Evolutionary conservation across 2,329 filamentous ascomycete genomes (phyloP).

Genomic region (Clonostachys sp.): DNA sequence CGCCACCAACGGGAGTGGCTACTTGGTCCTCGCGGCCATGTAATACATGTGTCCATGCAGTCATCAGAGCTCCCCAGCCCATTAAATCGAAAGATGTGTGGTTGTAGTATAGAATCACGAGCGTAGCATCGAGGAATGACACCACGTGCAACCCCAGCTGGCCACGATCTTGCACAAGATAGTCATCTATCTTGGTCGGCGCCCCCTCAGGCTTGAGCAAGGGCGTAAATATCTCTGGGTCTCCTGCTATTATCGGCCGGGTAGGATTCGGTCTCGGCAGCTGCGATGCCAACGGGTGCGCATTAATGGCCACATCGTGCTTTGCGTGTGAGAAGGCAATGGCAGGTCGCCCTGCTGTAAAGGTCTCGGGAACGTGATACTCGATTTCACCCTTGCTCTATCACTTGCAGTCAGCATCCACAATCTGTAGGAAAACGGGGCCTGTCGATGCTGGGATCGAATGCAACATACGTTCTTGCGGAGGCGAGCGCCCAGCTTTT

Average conservation of each 20-base stretch:
- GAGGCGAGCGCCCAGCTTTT: conserved; percentile 15
- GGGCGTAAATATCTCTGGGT: conserved; percentile 11
- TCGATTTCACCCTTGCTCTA: conserved; percentile 22
- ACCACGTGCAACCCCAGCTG: conserved; percentile 34
- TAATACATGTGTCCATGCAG: conserved; percentile 30
- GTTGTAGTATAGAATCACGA: conserved; percentile 29
- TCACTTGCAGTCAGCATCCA: background rate
- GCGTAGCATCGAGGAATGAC: conserved; percentile 33
- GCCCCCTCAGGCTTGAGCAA: conserved; percentile 9
- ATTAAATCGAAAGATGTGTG: conserved; percentile 35
- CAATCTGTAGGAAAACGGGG: background rate
- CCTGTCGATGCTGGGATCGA: too few species aligned
- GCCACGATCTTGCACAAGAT: conserved; percentile 27
- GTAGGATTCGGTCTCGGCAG: conserved; percentile 13
- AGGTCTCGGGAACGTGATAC: conserved; percentile 31
- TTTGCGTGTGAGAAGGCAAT: conserved; percentile 23
- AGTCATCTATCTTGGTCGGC: conserved; percentile 23
- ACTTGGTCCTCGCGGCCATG: conserved; percentile 23
- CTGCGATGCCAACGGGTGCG: conserved; percentile 24
- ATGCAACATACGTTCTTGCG: conserved; percentile 9
- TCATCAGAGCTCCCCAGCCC: conserved; percentile 24
- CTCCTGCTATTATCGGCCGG: conserved; percentile 13
- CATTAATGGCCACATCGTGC: conserved; percentile 14
- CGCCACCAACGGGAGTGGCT: conserved; percentile 8
- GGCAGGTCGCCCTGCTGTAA: conserved; percentile 22